Evolutionary conservation across 1,284 basidiomycete species (phyloP).

Genomic region (Agroathelia rolfsii): DNA sequence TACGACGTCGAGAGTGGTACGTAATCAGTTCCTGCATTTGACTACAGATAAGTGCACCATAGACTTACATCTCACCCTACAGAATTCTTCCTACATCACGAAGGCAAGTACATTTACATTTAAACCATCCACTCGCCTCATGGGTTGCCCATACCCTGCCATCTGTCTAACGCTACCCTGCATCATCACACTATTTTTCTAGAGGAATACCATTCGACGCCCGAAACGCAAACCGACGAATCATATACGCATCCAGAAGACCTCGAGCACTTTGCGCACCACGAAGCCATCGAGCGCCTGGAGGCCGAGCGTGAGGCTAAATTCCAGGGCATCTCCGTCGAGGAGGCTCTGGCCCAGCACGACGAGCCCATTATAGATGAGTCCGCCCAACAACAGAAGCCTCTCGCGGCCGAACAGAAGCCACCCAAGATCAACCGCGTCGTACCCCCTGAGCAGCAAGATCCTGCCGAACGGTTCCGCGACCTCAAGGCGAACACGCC

Average conservation of each 20-base stretch:
- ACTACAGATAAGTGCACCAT: background rate
- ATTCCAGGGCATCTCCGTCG: conserved; percentile 71
- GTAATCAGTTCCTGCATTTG: conserved; percentile 16
- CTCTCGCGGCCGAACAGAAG: conserved; percentile 26
- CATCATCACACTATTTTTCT: conserved; percentile 7
- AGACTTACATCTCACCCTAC: conserved; percentile 4
- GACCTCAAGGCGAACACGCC: conserved; percentile 47
- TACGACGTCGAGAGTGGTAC: conserved; percentile 82
- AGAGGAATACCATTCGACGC: conserved; percentile 90
- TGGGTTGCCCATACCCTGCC: conserved; percentile 3
- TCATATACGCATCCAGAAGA: conserved; percentile 92
- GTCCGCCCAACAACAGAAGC: conserved; percentile 16
- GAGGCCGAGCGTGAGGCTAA: conserved; percentile 80
- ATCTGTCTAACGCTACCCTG: background rate
- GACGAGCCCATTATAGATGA: conserved; percentile 19
- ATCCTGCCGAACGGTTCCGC: conserved; percentile 51
- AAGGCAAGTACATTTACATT: conserved; percentile 49
- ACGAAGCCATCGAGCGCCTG: conserved; percentile 78
- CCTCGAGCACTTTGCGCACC: conserved; percentile 79
- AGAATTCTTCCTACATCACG: conserved; percentile 91
- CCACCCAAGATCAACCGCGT: conserved; percentile 45
- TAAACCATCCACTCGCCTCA: conserved; percentile 1
- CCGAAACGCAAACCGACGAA: conserved; percentile 94
- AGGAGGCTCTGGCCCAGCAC: conserved; percentile 51
- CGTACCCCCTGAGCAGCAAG: conserved; percentile 52